Percentiles rank a stretch among this genome's conserved stretches.
Conservation (phyloP, 163 green algal genomes). For the Scenedesmus sp. region DNA sequence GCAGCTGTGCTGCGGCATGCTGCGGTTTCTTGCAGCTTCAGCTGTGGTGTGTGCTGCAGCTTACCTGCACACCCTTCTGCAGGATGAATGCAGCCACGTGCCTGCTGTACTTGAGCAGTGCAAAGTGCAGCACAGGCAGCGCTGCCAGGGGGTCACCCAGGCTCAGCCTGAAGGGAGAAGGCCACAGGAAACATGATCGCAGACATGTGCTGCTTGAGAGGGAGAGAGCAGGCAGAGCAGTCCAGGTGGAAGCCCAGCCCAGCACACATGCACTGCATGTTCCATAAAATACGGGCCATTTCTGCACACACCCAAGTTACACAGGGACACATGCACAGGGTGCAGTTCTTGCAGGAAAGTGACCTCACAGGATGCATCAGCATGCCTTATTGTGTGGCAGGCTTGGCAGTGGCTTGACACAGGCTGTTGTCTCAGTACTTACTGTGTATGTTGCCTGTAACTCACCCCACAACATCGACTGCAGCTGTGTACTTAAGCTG, state of each 20-base stretch:
- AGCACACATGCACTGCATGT: too few species aligned
- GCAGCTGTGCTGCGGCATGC: background rate
- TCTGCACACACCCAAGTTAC: background rate
- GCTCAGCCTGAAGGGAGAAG: slow-evolving; percentile 58
- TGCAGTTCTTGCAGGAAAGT: background rate
- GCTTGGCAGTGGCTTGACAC: background rate
- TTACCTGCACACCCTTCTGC: slow-evolving; percentile 71
- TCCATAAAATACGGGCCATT: too few species aligned
- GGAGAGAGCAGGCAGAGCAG: too few species aligned
- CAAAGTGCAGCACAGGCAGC: slow-evolving; percentile 74
- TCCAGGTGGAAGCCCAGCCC: too few species aligned
- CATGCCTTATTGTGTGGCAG: too few species aligned
- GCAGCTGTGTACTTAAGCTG: slow-evolving; percentile 66
- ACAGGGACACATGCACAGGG: too few species aligned
- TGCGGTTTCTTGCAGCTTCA: background rate
- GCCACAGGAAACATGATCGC: background rate
- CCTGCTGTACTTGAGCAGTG: slow-evolving; percentile 74
- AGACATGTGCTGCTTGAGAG: background rate
- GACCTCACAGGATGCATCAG: too few species aligned
- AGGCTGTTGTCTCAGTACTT: background rate
- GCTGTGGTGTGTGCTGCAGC: background rate
- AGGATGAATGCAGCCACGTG: slow-evolving; percentile 69
- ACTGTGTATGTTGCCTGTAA: background rate
- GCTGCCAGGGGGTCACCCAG: slow-evolving; percentile 72
- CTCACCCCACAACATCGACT: slow-evolving; percentile 73